Evolutionary conservation across 176 grass and related monocot genomes (phyloP), one percentile per base, ranked within the genome.

Genomic region (Zoysia pacifica): DNA sequence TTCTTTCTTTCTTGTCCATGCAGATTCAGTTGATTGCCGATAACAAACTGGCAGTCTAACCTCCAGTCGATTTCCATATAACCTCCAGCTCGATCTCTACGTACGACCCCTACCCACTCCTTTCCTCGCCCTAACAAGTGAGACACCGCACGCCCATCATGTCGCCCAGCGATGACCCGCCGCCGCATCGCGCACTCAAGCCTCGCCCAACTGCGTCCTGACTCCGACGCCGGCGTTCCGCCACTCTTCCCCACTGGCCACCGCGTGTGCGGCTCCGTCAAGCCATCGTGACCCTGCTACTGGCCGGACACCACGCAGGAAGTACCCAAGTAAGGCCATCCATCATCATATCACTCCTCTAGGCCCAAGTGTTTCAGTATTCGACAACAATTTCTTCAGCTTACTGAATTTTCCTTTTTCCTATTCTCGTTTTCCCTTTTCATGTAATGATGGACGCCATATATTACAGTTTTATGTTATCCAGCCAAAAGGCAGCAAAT

Each of bases 311-410:
- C 86, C 43, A 46, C 95, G 75, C 60, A 87, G 2, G 69, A 89
- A 83, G 65, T 92, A 95, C 79, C 96, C 96, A 67, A 99, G 96
- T 99, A 92, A 88, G 78, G 52, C 16, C 19, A 28, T 16, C 3
- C 36, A 28, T 19, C 50, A 63, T 19, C 50, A 61, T 36, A 28
- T 28, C 28, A 28, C 28, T 37, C 2, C 40, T 28, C 28, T 28
- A 11, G 70, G 50, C 67, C n/a, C 72, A 58, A 20, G 15, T 13
- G 74, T 52, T 5, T 66, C 65, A 62, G 50, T 12, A 47, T 77
- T 15, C 4, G 45, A 2, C 11, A 51, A 51, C 5, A 36, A 7
- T 19, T 66, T 77, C 1, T 46, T 67, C 50, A 66, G 37, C 68
- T 72, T 18, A 54, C 48, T 12, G 47, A 63, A 28, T 79, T 52